A percentile compares a stretch with the other conserved stretches of the same genome.
phyloP scores from a whole-genome alignment of 345 rosid genomes.

The Turnera subulata region DNA sequence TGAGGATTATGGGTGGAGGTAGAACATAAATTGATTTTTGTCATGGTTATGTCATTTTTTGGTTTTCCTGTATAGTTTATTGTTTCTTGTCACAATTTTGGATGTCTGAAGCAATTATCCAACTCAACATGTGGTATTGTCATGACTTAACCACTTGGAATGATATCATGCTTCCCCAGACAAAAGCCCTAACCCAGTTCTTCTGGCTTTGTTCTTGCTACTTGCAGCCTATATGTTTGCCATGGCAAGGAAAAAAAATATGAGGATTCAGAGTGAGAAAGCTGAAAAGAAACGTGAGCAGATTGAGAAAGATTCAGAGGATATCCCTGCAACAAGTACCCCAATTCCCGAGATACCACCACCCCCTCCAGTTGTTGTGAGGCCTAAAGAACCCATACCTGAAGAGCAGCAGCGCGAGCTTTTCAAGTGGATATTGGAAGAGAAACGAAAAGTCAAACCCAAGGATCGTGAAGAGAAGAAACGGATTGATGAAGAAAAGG shows the following conservation, averaged over 20 bases:
- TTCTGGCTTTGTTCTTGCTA: conserved; percentile 4
- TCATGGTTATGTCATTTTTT: background rate
- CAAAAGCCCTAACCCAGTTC: background rate
- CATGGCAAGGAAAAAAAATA: conserved; percentile 40
- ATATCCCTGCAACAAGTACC: too few species aligned
- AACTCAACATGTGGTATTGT: background rate
- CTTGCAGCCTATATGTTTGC: conserved; percentile 69
- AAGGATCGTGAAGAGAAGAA: conserved; percentile 44
- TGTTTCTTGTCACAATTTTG: background rate
- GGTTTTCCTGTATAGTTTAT: background rate
- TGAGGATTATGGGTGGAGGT: background rate
- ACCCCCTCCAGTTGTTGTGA: conserved; percentile 21
- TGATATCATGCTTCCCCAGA: background rate
- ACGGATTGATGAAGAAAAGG: conserved; percentile 60
- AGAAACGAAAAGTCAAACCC: conserved; percentile 61
- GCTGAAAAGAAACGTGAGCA: conserved; percentile 24
- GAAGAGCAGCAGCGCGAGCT: conserved; percentile 71
- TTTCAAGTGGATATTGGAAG: conserved; percentile 71
- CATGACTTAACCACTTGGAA: background rate
- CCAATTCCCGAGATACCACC: too few species aligned
- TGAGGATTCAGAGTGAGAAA: conserved; percentile 13
- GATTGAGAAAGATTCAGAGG: conserved; percentile 27
- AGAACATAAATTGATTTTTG: background rate
- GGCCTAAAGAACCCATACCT: conserved; percentile 45
- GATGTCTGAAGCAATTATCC: background rate